Base-by-base conservation (phyloP, 192 early-diverging fungal genomes). In the Endogone sp. region DNA sequence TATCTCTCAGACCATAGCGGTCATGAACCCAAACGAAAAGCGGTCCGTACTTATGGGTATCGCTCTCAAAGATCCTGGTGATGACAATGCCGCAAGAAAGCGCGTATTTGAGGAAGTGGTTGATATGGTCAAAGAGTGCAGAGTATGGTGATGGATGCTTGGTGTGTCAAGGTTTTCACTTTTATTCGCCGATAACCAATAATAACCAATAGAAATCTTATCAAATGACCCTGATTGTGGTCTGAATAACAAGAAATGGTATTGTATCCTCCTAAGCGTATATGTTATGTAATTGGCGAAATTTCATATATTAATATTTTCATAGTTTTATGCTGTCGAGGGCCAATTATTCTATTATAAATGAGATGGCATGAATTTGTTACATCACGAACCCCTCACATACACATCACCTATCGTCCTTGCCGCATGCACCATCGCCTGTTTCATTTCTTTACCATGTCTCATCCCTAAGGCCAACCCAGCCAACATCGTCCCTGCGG, bases 1-100 rank as follows among this genome's bases (percentile, higher is more conserved):
- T 22, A 78, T 87, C 24, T 68, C 82, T 3, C 78, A 81, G 16
- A 72, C 81, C 56, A 82, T 87, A 32, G 76, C 73, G 1, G 71
- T 73, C 23, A 81, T 80, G 58, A 85, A 85, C 65, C 81, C 83
- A 8, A 59, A 66, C 16, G 85, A 87, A 55, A 70, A 71, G 9
- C 65, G 85, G 27, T 61, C 75, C 16, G 66, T 87, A 2, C 29
- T 87, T 0, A 60, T 87, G 2, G 82, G 83, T 0, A 75, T 87
- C 55, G 81, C 85, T 3, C 62, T 87, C 3, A 77, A 77, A 22
- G 37, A 49, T 16, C 61, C 66, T 30, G 9, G 63, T 4, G 75
- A 71, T 3, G 61, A 74, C 29, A 79, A 79, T 54, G 65, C 65
- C 13, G 71, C 72, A 21, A 25, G 64, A 64, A 66, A 65, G 30